phyloP scores from a whole-genome alignment of 129 eudicot species.

The Sambucus nigra region DNA sequence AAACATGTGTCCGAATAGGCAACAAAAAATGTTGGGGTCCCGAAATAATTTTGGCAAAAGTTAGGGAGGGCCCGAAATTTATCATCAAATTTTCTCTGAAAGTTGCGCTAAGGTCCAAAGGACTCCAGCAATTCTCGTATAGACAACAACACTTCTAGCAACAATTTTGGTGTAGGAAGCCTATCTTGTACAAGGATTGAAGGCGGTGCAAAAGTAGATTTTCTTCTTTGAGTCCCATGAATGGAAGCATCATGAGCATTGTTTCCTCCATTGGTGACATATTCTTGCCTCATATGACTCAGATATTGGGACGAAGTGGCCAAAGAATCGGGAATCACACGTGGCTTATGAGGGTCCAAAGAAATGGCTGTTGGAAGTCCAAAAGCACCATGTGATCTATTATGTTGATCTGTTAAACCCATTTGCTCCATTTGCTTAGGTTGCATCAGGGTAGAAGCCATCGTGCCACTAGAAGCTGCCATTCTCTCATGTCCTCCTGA shows the following conservation, averaged over 20 bases:
- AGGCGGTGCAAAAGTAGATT: background rate
- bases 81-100: no score
- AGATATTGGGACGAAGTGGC: conserved; percentile 6
- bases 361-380: conserved; percentile 8
- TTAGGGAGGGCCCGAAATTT: no score
- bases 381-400: conserved; percentile 1
- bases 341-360: conserved; percentile 9
- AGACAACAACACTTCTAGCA: conserved; percentile 7
- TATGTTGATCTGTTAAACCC: background rate
- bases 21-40: no score
- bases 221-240: background rate
- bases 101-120: no score
- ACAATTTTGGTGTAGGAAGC: conserved; percentile 5
- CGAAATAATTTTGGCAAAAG: no score
- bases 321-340: conserved; percentile 13
- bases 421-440: background rate
- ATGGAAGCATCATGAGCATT: background rate
- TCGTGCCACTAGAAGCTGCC: background rate
- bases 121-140: conserved; percentile 12
- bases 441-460: background rate
- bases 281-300: conserved; percentile 6
- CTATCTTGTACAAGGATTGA: background rate
- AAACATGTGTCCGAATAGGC: no score
- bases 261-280: background rate
- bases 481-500: background rate